Base-by-base conservation (phyloP, 2,329 filamentous ascomycete genomes). In the Fusarium sp. region DNA sequence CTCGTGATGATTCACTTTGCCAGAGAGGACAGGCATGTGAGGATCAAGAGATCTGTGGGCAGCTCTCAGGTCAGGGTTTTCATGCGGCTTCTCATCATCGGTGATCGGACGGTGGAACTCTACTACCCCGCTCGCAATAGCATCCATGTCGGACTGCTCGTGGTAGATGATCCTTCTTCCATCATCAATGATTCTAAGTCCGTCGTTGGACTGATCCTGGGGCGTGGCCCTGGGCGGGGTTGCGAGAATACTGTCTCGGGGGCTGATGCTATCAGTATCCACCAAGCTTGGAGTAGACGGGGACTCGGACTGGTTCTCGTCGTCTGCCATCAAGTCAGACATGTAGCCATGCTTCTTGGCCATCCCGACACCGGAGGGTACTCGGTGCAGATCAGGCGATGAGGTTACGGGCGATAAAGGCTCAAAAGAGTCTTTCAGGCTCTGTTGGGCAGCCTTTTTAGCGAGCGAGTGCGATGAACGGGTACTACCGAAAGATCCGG, bases 191-290 rank as follows among this genome's bases (percentile, higher is more conserved):
- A 71, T 69, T 14, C 66, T 63, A 38, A 71, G 50, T 43, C 69
- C 69, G 36, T 70, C 68, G 23, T 69, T 71, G 43, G 69, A 69
- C 45, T 71, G 69, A 43, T 65, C 64, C 25, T 67, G 65, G 39
- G 61, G 35, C 27, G 47, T 37, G 7, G 43, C 46, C 42, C 69
- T 57, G 38, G 68, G 69, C 39, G 67, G 69, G 17, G 69, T 71
- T 41, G 58, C 67, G 45, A 68, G 23, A 23, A 70, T 37, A 59
- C 67, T 72, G 21, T 72, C 70, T 57, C 63, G 70, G 23, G 63
- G 70, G 53, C 67, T 69, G 59, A 71, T 45, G 51, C 70, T 72
- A 65, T 70, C 70, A 62, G 70, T 72, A 67, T 71, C 70, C 41
- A 66, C 69, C 53, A 72, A 50, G 32, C 70, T 72, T 33, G 70